Evolutionary conservation across 177 flowering plant genomes (phyloP), one percentile per base, ranked within the genome.

Genomic region (Vitis hybrid): DNA sequence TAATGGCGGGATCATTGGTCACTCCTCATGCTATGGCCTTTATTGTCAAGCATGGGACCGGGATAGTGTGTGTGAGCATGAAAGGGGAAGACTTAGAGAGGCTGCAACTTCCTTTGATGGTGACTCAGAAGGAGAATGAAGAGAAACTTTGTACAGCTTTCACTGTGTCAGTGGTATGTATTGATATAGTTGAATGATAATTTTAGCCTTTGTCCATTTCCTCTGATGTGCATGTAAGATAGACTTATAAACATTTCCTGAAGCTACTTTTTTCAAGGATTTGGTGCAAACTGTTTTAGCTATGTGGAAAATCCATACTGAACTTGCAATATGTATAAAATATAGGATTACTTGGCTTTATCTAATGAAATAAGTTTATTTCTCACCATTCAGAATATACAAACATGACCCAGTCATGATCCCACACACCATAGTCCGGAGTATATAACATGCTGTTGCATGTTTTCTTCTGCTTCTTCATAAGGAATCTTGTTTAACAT

Each of bases 61-160:
- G 99, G 58, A 95, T 95, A 73, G 91, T 95, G 60, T 95, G 99
- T 76, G 99, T 95, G 66, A 88, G 96, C 82, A 95, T 93, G 99
- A 86, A 78, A 72, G 98, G 70, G 57, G 91, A 90, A 66, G 94
- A 91, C 77, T 74, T 93, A 51, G 91, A 89, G 78, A 89, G 99
- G 74, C 75, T 95, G 75, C 78, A 87, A 32, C 86, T 95, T 72
- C 99, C 99, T 63, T 69, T 82, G 78, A 95, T 95, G 99, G 96
- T 93, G 21, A 67, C 68, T 14, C 76, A 77, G 1, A 92, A 81
- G 74, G 90, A 87, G 58, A 95, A 95, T 74, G 97, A 91, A 9
- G 96, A 95, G 64, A 90, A 90, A 70, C 92, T 85, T 30, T 52
- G 78, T 66, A 93, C 98, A 48, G 99, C 99, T 53, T 95, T 93